Evolutionary conservation across 352 stramenopile genomes (phyloP).

Genomic region (Phytopythium cucurbitacearum): DNA sequence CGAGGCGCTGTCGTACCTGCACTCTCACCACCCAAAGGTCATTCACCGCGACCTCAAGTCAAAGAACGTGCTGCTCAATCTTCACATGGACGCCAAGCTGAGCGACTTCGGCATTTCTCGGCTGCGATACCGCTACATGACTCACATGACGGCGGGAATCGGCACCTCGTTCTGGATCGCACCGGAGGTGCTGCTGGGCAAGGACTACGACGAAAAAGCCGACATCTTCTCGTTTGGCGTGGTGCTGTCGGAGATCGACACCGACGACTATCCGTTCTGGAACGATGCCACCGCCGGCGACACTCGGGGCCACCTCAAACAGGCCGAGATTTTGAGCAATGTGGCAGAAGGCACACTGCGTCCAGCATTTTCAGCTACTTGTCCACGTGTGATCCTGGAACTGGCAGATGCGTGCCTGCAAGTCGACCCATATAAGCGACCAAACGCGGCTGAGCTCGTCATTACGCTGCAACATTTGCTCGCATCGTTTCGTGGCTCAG

Average conservation of each 20-base stretch:
- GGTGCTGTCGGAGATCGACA: slow-evolving; percentile 43
- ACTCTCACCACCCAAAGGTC: slow-evolving; percentile 48
- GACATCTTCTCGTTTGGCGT: slow-evolving; percentile 56
- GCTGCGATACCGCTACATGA: slow-evolving; percentile 36
- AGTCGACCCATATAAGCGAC: slow-evolving; percentile 35
- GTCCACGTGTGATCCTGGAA: slow-evolving; percentile 32
- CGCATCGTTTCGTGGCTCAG: slow-evolving; percentile 10
- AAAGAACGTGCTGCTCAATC: slow-evolving; percentile 38
- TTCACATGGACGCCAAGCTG: slow-evolving; percentile 49
- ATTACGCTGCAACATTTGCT: slow-evolving; percentile 35
- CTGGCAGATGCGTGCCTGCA: slow-evolving; percentile 40
- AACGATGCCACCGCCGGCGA: slow-evolving; percentile 25
- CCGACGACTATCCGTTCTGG: slow-evolving; percentile 52
- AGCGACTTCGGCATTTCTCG: slow-evolving; percentile 68
- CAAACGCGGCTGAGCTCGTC: slow-evolving; percentile 42
- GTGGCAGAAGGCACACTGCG: slow-evolving; percentile 35
- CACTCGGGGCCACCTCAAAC: slow-evolving; percentile 27
- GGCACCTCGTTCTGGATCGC: slow-evolving; percentile 62
- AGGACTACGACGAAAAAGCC: slow-evolving; percentile 37
- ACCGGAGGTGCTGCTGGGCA: slow-evolving; percentile 46
- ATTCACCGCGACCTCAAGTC: slow-evolving; percentile 43
- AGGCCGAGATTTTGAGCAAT: slow-evolving; percentile 43
- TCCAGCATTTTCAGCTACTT: slow-evolving; percentile 36
- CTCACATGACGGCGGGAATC: slow-evolving; percentile 41
- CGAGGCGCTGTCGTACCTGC: slow-evolving; percentile 50